Conservation (phyloP, 176 grass and related monocot genomes). For the Oryza glaberrima region DNA sequence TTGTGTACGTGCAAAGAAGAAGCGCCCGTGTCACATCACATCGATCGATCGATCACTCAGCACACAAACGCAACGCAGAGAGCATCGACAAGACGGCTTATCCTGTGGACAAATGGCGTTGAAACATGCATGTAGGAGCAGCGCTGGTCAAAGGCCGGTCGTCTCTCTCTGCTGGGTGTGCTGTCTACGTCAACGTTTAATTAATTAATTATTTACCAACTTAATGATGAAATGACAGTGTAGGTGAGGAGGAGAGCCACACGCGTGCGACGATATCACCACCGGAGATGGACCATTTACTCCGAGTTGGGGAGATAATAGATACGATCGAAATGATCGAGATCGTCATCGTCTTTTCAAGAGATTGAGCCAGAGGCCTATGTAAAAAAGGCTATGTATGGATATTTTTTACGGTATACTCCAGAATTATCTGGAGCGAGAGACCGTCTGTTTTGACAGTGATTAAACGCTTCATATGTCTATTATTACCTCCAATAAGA, state of each 20-base stretch:
- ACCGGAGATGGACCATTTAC: background rate
- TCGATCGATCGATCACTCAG: background rate
- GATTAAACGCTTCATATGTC: no score
- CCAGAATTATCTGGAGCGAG: no score
- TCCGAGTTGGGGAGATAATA: background rate
- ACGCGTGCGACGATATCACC: slow-evolving; percentile 22
- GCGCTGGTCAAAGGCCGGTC: slow-evolving; percentile 38
- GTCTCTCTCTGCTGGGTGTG: slow-evolving; percentile 3
- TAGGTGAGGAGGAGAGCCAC: background rate
- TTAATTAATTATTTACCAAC: background rate
- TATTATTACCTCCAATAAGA: no score
- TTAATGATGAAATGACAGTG: slow-evolving; percentile 24
- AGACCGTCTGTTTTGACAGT: no score
- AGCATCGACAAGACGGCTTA: background rate
- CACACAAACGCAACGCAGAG: background rate
- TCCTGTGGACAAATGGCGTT: slow-evolving; percentile 30
- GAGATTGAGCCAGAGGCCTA: background rate
- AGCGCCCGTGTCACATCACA: background rate
- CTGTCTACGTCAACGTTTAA: slow-evolving; percentile 2
- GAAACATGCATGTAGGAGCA: background rate
- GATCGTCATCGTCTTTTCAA: background rate
- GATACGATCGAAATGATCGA: slow-evolving; percentile 19
- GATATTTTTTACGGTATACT: no score
- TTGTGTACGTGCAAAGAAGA: background rate
- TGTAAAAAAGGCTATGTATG: no score